Evolutionary conservation across 2,329 filamentous ascomycete genomes (phyloP), one percentile per base, ranked within the genome.

Genomic region (Sodiomyces alkalinus): DNA sequence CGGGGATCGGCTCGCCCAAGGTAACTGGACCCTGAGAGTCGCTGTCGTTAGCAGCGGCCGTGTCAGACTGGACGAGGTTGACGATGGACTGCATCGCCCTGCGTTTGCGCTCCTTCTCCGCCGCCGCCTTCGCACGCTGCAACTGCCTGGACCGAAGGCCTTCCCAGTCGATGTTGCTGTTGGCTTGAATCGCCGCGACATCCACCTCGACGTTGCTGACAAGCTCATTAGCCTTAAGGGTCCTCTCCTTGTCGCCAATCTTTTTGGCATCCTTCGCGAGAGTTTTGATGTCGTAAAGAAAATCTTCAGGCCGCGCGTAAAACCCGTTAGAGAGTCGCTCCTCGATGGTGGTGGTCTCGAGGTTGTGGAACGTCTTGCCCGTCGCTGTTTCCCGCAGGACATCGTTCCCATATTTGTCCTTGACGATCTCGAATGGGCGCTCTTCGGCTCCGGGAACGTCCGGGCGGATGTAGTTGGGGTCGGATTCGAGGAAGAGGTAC

Each of bases 241-340:
- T 73, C 22, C 83, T 68, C 36, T 92, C 80, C 41, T 76, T 74
- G 43, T 96, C 87, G n/a, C 79, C 81, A 33, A 75, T 68, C 8
- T 74, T 75, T 46, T 75, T 80, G 8, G 86, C 76, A 53, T 98
- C 90, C 48, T 82, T 87, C 14, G 78, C 77, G 5, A 98, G 59
- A 19, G 76, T 71, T 47, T 78, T 81, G 43, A 96, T 81, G 47
- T 98, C 90, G 22, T 75, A 74, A 28, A 92, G 55, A 46, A 94
- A 98, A 47, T 94, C 87, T 42, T 77, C 77, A 0, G 86, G 82
- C 8, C 86, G 74, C 41, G 85, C 82, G 53, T 98, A 98, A 53
- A 83, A 98, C 5, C 90, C 90, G 48, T 98, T 96, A 4, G 85
- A 92, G 19, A 98, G 62, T n/a, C 90, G 76, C 48, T 93, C 85